Evolutionary conservation across 78 protist genomes (phyloP).

Genomic region (Dictyostelium firmibasis): DNA sequence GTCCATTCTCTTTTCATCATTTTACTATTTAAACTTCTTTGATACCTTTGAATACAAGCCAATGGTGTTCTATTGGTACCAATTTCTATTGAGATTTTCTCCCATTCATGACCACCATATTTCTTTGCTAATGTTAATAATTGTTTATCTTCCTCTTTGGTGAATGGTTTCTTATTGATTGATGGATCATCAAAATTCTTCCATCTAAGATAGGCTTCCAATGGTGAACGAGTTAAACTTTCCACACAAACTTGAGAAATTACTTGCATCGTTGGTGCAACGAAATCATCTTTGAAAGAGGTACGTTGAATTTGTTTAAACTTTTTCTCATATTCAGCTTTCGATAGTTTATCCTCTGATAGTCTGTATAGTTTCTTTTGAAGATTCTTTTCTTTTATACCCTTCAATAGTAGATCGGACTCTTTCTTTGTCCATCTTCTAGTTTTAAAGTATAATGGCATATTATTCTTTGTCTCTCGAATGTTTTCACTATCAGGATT

Average conservation of each 20-base stretch:
- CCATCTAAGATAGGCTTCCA: conserved; percentile 72
- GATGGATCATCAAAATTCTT: conserved; percentile 41
- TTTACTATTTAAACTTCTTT: conserved; percentile 48
- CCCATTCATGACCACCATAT: conserved; percentile 66
- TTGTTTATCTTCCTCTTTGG: conserved; percentile 71
- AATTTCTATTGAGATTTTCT: conserved; percentile 2
- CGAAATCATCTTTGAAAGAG: background rate
- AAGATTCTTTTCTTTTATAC: conserved; percentile 57
- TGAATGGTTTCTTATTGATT: conserved; percentile 57
- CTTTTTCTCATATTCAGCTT: conserved; percentile 1
- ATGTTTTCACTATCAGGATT: conserved; percentile 32
- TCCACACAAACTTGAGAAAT: conserved; percentile 29
- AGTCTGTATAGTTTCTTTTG: conserved; percentile 15
- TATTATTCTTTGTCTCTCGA: background rate
- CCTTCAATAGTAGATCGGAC: background rate
- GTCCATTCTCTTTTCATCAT: conserved; percentile 70
- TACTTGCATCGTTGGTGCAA: background rate
- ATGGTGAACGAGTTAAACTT: conserved; percentile 22
- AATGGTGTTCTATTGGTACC: conserved; percentile 25
- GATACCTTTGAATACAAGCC: conserved; percentile 51
- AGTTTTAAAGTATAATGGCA: conserved; percentile 54
- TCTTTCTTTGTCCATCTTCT: conserved; percentile 69
- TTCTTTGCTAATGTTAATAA: conserved; percentile 34
- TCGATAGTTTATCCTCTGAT: background rate
- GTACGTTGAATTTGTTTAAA: background rate